Conservation (phyloP, 2,329 filamentous ascomycete genomes). For the Aspergillus candidus region DNA sequence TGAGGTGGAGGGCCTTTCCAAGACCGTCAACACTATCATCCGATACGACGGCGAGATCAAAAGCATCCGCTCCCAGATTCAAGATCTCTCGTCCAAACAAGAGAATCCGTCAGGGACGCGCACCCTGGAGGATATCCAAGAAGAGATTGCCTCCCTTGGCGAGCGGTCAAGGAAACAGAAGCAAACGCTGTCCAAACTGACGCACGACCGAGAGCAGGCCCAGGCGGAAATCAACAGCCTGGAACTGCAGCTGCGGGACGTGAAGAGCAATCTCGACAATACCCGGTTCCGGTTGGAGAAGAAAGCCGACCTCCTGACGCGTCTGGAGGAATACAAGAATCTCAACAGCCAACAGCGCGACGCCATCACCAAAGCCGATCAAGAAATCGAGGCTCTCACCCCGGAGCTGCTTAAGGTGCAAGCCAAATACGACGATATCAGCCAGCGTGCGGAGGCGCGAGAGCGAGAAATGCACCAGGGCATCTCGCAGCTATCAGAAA, state of each 20-base stretch:
- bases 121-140: constrained; percentile 77
- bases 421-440: constrained; percentile 68
- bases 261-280: constrained; percentile 64
- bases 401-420: constrained; percentile 72
- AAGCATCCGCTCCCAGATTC: constrained; percentile 66
- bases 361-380: constrained; percentile 62
- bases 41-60: constrained; percentile 67
- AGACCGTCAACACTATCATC: constrained; percentile 68
- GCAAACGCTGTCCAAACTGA: constrained; percentile 58
- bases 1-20: constrained; percentile 69
- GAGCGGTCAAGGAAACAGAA: constrained; percentile 64
- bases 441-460: constrained; percentile 62
- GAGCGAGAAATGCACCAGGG: constrained; percentile 67
- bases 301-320: constrained; percentile 63
- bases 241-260: constrained; percentile 71
- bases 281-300: constrained; percentile 72
- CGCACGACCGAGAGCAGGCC: constrained; percentile 63
- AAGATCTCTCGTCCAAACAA: constrained; percentile 69
- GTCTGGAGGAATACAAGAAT: constrained; percentile 67
- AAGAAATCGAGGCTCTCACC: constrained; percentile 65
- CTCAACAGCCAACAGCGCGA: constrained; percentile 64
- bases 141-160: constrained; percentile 60
- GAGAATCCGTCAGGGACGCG: constrained; percentile 59
- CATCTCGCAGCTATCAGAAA: constrained; percentile 65
- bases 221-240: constrained; percentile 62